phyloP scores from a whole-genome alignment of 169 alveolate species.

The Eimeria sp. region DNA sequence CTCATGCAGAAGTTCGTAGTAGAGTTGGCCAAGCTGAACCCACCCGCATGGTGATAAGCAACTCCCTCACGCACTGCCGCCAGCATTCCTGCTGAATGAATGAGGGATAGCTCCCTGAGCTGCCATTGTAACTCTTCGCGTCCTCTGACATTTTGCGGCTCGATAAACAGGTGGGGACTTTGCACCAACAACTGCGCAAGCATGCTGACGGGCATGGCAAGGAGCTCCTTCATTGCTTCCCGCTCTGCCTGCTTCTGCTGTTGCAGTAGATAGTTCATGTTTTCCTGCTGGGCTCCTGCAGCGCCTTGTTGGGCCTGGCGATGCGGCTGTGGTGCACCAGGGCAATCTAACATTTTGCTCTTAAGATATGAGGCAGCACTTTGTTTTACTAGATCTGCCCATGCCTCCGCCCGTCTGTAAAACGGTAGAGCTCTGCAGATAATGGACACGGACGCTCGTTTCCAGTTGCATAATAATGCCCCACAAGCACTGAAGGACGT shows the following conservation, averaged over 20 bases:
- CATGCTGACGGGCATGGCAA: conserved; percentile 61
- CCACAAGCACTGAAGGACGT: background rate
- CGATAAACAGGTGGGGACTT: conserved; percentile 60
- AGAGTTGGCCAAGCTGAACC: background rate
- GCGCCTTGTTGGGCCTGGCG: conserved; percentile 5
- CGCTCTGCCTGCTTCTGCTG: conserved; percentile 46
- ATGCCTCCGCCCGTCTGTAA: conserved; percentile 68
- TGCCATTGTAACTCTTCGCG: conserved; percentile 73
- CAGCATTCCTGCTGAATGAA: conserved; percentile 30
- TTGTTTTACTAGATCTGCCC: conserved; percentile 65
- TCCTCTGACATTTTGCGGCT: conserved; percentile 14
- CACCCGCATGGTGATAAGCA: conserved; percentile 90
- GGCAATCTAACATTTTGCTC: background rate
- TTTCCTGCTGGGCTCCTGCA: conserved; percentile 1
- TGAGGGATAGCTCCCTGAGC: conserved; percentile 24
- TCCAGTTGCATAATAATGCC: background rate
- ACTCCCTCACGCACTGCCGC: conserved; percentile 85
- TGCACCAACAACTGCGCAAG: conserved; percentile 56
- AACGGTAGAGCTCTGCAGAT: conserved; percentile 56
- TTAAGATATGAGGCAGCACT: background rate
- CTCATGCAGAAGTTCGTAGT: conserved; percentile 72
- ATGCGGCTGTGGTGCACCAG: background rate
- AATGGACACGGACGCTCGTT: background rate
- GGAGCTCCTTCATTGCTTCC: conserved; percentile 49
- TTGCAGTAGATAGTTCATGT: background rate